Percentiles rank a stretch among this genome's conserved stretches.
These are phyloP conservation scores for Ascoidea tarda DNA, from an alignment of 805 yeast species.

Conservation along the genomic window DNA sequence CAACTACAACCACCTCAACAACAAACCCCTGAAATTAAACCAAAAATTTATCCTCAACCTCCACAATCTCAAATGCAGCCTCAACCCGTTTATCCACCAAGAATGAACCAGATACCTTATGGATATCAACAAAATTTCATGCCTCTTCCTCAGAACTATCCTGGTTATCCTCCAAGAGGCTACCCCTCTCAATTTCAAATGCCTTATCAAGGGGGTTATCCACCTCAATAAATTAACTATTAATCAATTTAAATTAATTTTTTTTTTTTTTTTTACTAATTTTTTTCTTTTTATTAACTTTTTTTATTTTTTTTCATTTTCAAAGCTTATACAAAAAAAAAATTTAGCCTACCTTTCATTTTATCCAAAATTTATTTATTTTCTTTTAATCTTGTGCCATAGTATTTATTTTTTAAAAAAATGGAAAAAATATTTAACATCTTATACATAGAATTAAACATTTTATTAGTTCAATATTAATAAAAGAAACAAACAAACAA, in stretches of 20 bases:
- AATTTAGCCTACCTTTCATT: constrained; percentile 6
- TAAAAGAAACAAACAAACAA: not conserved
- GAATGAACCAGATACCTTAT: constrained; percentile 3
- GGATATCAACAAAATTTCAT: constrained; percentile 3
- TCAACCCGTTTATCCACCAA: constrained; percentile 5
- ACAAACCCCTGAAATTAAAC: not conserved
- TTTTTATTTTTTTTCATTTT: constrained; percentile 4
- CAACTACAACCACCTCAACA: not conserved
- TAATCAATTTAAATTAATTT: constrained; percentile 7
- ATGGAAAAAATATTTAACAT: not conserved
- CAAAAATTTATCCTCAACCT: constrained; percentile 9
- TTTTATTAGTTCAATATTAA: not conserved
- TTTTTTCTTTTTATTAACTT: constrained; percentile 6
- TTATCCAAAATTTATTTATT: constrained; percentile 10
- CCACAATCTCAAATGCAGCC: constrained; percentile 14
- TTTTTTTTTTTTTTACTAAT: constrained; percentile 6
- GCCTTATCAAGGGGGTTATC: constrained; percentile 7
- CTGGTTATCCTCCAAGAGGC: constrained; percentile 3
- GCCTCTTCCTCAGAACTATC: constrained; percentile 6
- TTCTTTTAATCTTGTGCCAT: constrained; percentile 7
- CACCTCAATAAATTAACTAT: constrained; percentile 1
- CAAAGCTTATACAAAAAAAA: constrained; percentile 10
- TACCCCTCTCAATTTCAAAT: constrained; percentile 8
- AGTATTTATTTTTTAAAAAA: constrained; percentile 5
- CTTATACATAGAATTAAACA: not conserved